Percentiles rank a stretch among this genome's conserved stretches.
phyloP scores from a whole-genome alignment of 768 basidiomycete species.

The Phlebiopsis flavidoalba region DNA sequence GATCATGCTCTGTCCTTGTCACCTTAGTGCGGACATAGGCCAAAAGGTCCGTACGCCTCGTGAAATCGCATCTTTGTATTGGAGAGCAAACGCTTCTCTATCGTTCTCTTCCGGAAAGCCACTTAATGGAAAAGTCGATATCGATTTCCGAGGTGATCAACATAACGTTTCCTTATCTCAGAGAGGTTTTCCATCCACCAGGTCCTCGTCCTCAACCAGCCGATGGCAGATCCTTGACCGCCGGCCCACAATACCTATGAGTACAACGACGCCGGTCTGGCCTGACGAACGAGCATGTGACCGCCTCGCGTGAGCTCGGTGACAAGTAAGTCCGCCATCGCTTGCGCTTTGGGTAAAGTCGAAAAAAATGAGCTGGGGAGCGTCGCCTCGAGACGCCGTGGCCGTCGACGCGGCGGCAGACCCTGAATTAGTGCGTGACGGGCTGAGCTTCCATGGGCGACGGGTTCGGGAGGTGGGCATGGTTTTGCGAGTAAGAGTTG shows the following conservation, averaged over 20 bases:
- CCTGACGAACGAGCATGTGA: constrained; percentile 62
- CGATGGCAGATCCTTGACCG: constrained; percentile 67
- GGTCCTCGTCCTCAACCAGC: constrained; percentile 71
- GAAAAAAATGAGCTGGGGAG: constrained; percentile 40
- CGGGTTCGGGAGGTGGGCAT: neutral
- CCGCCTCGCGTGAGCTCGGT: constrained; percentile 69
- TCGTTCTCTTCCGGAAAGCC: constrained; percentile 46
- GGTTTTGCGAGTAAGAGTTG: neutral
- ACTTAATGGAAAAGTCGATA: constrained; percentile 4
- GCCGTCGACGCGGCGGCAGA: neutral
- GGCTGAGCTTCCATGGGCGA: neutral
- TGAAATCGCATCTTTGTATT: constrained; percentile 54
- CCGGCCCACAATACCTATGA: constrained; percentile 67
- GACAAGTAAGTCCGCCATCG: constrained; percentile 76
- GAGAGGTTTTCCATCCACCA: constrained; percentile 63
- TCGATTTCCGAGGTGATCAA: constrained; percentile 6
- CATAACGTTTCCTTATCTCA: constrained; percentile 63
- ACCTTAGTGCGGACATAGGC: constrained; percentile 58
- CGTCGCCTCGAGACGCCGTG: neutral
- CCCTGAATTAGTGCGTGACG: neutral
- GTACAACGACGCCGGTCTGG: constrained; percentile 48
- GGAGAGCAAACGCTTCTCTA: constrained; percentile 36
- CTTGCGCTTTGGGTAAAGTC: constrained; percentile 87
- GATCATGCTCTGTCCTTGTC: constrained; percentile 31
- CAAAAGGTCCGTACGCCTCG: constrained; percentile 44